These are phyloP conservation scores for Phytophthora constricta DNA, from an alignment of 352 stramenopile species.

Conservation along the genomic window DNA sequence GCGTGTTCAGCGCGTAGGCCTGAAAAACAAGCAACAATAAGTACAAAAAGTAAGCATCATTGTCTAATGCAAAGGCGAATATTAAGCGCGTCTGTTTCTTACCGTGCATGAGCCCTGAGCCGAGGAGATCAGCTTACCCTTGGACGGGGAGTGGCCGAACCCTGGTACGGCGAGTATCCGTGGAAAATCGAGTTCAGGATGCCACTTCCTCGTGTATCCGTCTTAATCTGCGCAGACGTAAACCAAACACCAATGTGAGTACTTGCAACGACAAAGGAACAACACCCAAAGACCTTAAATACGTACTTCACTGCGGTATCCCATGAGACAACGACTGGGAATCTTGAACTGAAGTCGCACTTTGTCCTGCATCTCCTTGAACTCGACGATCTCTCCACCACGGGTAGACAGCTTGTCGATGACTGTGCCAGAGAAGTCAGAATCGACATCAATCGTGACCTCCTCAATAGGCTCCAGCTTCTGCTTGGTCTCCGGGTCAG, in stretches of 20 bases:
- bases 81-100: too few relatives aligned
- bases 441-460: conserved; percentile 96
- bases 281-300: neutral
- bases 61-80: too few relatives aligned
- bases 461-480: conserved; percentile 91
- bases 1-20: conserved; percentile 92
- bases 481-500: conserved; percentile 84
- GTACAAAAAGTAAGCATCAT: too few relatives aligned
- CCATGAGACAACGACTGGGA: conserved; percentile 95
- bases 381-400: conserved; percentile 93
- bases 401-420: conserved; percentile 96
- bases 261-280: neutral
- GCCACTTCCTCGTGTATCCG: conserved; percentile 94
- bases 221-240: conserved; percentile 89
- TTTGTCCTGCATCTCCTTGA: conserved; percentile 93
- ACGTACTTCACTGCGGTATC: conserved; percentile 92
- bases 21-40: conserved; percentile 29
- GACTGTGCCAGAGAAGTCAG: conserved; percentile 95
- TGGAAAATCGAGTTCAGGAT: conserved; percentile 98
- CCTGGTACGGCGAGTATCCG: conserved; percentile 92
- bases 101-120: conserved; percentile 72
- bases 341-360: conserved; percentile 97
- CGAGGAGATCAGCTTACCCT: conserved; percentile 87
- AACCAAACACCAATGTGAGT: conserved; percentile 15
- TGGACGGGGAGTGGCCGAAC: conserved; percentile 75